A percentile compares a stretch with the other conserved stretches of the same genome.
These are phyloP conservation scores for Parietaria judaica DNA, from an alignment of 306 rosid genomes.

Conservation along the genomic window DNA sequence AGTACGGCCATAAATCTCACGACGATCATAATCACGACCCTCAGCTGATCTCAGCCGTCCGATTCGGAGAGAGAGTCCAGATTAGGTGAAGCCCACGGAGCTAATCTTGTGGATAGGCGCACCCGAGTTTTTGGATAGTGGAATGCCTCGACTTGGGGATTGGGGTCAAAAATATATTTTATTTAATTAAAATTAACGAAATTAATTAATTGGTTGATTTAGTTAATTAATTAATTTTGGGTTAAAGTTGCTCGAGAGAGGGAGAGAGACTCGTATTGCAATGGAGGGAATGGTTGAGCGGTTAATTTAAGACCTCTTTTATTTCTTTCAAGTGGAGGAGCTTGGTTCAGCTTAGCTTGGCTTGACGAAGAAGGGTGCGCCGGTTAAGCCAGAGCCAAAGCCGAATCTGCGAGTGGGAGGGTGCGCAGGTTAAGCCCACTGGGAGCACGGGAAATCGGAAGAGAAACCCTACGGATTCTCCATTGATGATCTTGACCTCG, in stretches of 20 bases:
- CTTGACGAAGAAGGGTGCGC: constrained; percentile 58
- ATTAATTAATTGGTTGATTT: not conserved
- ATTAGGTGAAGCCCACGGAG: constrained; percentile 1
- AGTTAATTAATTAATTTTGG: not conserved
- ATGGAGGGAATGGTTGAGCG: constrained; percentile 60
- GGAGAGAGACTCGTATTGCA: not conserved
- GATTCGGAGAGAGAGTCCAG: not conserved
- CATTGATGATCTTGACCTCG: constrained; percentile 42
- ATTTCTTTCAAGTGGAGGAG: constrained; percentile 13
- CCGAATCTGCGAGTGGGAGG: not conserved
- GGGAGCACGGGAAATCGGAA: not conserved
- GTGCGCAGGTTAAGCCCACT: constrained; percentile 3
- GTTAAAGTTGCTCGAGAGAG: constrained; percentile 9
- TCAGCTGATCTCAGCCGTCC: not conserved
- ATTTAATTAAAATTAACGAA: not conserved
- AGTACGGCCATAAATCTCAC: not conserved
- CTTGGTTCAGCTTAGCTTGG: constrained; percentile 2
- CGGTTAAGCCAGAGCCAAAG: constrained; percentile 26
- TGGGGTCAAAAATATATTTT: not conserved
- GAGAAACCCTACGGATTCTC: not conserved
- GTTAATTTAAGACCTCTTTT: constrained; percentile 32
- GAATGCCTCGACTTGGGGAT: constrained; percentile 8
- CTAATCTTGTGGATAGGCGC: not conserved
- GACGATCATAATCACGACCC: not conserved
- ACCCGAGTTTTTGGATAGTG: not conserved